Evolutionary conservation across 2,329 filamentous ascomycete genomes (phyloP), one percentile per base, ranked within the genome.

Genomic region (Aspergillus transmontanensis): DNA sequence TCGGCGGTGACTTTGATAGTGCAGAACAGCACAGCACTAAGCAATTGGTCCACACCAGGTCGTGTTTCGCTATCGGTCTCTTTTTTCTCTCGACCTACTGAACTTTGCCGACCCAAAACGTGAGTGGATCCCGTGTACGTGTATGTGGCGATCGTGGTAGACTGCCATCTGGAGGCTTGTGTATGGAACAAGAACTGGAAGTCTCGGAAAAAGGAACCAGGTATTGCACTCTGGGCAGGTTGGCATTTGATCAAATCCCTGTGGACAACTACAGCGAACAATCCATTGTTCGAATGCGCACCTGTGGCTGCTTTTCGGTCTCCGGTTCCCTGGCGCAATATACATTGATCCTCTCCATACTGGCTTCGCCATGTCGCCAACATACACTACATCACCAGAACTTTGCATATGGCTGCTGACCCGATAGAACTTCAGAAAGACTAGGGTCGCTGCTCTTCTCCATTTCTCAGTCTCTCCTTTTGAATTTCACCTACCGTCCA

Each of bases 201-300:
- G 66, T 66, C 64, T 65, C 62, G 64, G 64, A 60, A 64, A 41
- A 59, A 58, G 61, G 54, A 60, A 61, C 62, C 63, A 58, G 48
- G 51, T 65, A 32, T 59, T 59, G 60, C 41, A 46, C 55, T 58
- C 60, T 62, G 57, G 60, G 57, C 45, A 55, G 58, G 46, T 28
- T 57, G 51, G 50, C 45, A 58, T 48, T 61, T 53, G 63, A 53
- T 39, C 56, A 58, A 28, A 53, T 63, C 46, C 21, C 46, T 46
- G 56, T 67, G 68, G 65, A 62, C 63, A 62, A 65, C 71, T 72
- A 70, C 73, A 71, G 71, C 60, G 63, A 69, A 75, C 73, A 75
- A 75, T 68, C 68, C 71, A 74, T 75, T 74, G 73, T 75, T 70
- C 58, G 57, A 65, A 54, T 67, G 61, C 57, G 68, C 65, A 61